Evolutionary conservation across 257 asterid genomes (phyloP).

Genomic region (Linderniella brevidens): DNA sequence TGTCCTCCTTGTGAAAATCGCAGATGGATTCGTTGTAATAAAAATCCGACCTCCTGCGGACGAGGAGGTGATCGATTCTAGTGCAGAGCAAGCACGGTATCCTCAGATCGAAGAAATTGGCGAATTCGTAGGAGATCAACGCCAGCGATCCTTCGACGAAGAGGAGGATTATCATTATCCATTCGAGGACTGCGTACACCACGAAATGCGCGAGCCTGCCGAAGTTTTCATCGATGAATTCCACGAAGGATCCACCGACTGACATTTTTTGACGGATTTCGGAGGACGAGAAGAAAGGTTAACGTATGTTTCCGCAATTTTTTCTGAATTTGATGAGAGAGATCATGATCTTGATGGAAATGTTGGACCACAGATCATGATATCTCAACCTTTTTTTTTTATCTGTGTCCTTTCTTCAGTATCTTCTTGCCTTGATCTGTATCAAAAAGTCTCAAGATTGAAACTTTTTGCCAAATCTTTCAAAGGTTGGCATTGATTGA

Average conservation of each 20-base stretch:
- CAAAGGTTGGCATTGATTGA: too few relatives aligned
- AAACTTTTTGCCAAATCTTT: too few relatives aligned
- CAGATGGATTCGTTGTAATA: slow-evolving; percentile 72
- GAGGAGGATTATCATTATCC: slow-evolving; percentile 49
- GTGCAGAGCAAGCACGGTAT: slow-evolving; percentile 81
- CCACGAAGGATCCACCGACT: neutral
- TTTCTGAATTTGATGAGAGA: too few relatives aligned
- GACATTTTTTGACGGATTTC: neutral
- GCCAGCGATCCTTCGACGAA: slow-evolving; percentile 58
- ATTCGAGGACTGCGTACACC: slow-evolving; percentile 50
- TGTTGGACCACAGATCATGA: too few relatives aligned
- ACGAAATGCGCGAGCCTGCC: slow-evolving; percentile 46
- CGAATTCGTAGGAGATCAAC: slow-evolving; percentile 46
- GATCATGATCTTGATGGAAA: too few relatives aligned
- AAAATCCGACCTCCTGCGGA: slow-evolving; percentile 27
- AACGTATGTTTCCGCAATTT: neutral
- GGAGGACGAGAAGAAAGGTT: neutral
- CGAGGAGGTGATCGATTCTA: slow-evolving; percentile 45
- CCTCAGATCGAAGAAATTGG: slow-evolving; percentile 40
- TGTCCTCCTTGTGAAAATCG: slow-evolving; percentile 61
- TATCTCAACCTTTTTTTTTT: too few relatives aligned
- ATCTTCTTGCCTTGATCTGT: too few relatives aligned
- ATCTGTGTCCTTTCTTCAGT: too few relatives aligned
- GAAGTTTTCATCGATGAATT: slow-evolving; percentile 34
- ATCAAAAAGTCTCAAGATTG: too few relatives aligned